Conservation (phyloP, 768 basidiomycete species). For the Kwoniella newhampshirensis region DNA sequence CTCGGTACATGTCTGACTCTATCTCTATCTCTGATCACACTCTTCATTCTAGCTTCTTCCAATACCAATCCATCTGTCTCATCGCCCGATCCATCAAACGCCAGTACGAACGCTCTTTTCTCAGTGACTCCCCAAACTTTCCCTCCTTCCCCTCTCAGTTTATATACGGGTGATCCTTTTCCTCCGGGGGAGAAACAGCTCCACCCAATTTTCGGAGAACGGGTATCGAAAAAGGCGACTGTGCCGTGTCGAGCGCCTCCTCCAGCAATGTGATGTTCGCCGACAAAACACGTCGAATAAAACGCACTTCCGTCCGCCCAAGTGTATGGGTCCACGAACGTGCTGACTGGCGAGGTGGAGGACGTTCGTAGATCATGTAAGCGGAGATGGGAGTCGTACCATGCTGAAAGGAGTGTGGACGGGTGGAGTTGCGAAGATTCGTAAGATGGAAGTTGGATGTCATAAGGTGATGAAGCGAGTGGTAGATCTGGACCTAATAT, state of each 20-base stretch:
- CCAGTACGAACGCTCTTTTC: slow-evolving; percentile 30
- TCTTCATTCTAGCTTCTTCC: slow-evolving; percentile 8
- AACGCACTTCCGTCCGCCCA: slow-evolving; percentile 45
- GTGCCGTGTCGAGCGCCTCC: slow-evolving; percentile 43
- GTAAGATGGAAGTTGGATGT: slow-evolving; percentile 24
- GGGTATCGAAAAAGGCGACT: slow-evolving; percentile 37
- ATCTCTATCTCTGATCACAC: slow-evolving; percentile 3
- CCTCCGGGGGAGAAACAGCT: slow-evolving; percentile 44
- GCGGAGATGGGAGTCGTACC: slow-evolving; percentile 47
- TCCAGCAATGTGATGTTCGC: slow-evolving; percentile 35
- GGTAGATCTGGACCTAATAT: slow-evolving; percentile 38
- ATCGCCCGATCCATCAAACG: slow-evolving; percentile 36
- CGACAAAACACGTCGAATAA: slow-evolving; percentile 34
- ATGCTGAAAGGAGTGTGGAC: slow-evolving; percentile 33
- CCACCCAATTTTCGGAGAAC: slow-evolving; percentile 40
- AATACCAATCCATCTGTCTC: slow-evolving; percentile 20
- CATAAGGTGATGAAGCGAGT: slow-evolving; percentile 35
- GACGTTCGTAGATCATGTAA: slow-evolving; percentile 41
- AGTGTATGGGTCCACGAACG: slow-evolving; percentile 35
- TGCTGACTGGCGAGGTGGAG: slow-evolving; percentile 11
- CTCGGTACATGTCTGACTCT: slow-evolving; percentile 21
- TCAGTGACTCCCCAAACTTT: slow-evolving; percentile 44
- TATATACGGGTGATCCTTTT: slow-evolving; percentile 45
- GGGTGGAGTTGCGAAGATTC: slow-evolving; percentile 31
- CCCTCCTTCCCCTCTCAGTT: slow-evolving; percentile 34